A percentile compares a stretch with the other conserved stretches of the same genome.
Conservation (phyloP, 116 monocot species). For the Iris pallida region DNA sequence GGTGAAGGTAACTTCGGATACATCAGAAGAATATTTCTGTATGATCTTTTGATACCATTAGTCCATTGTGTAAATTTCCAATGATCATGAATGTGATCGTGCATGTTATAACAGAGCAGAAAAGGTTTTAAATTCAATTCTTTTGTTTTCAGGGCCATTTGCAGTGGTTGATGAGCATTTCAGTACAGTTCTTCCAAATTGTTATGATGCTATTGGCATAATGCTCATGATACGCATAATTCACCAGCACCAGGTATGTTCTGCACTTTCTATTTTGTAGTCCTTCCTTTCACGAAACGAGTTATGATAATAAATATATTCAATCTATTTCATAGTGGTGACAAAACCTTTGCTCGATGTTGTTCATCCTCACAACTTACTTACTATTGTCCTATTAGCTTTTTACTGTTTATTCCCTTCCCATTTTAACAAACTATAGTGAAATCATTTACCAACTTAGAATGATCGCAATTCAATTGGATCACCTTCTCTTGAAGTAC, state of each 20-base stretch:
- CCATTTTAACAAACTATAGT: too few species aligned
- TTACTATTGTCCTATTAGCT: too few species aligned
- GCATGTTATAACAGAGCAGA: background rate
- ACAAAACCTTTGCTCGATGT: background rate
- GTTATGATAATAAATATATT: background rate
- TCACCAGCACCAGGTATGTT: conserved; percentile 88
- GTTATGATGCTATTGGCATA: conserved; percentile 95
- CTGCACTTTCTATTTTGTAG: background rate
- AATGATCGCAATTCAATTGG: too few species aligned
- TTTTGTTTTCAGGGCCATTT: conserved; percentile 79
- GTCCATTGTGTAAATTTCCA: background rate
- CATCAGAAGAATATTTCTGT: too few species aligned
- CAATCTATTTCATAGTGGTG: background rate
- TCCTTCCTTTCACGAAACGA: background rate
- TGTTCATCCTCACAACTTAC: too few species aligned
- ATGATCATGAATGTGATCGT: background rate
- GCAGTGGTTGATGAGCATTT: conserved; percentile 95
- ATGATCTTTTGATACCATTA: too few species aligned
- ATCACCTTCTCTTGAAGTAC: too few species aligned
- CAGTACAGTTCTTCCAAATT: conserved; percentile 75
- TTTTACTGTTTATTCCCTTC: too few species aligned
- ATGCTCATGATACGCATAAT: conserved; percentile 99
- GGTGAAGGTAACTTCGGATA: too few species aligned
- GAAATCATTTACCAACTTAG: too few species aligned
- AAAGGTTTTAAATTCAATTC: conserved; percentile 1